Evolutionary conservation across 1,284 basidiomycete genomes (phyloP).

Genomic region (Cryptococcus floricola): DNA sequence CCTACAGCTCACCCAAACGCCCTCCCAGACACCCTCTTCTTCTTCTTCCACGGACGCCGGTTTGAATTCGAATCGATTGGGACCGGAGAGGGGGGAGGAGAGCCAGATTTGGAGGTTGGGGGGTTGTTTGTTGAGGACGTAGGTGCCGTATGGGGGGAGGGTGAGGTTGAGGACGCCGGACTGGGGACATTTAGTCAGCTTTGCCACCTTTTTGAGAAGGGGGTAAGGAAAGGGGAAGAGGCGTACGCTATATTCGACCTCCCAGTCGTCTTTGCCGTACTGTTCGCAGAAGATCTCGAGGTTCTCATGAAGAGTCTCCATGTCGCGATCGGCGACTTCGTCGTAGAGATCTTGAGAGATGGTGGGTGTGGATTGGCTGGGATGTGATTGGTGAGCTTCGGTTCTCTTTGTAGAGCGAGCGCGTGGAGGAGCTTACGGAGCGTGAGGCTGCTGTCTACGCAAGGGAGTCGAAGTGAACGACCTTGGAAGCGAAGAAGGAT

Average conservation of each 20-base stretch:
- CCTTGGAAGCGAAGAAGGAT: not conserved
- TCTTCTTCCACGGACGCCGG: not conserved
- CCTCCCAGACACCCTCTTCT: slow-evolving; percentile 5
- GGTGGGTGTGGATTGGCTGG: not conserved
- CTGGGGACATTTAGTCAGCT: slow-evolving; percentile 48
- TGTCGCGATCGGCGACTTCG: slow-evolving; percentile 68
- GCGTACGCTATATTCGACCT: slow-evolving; percentile 92
- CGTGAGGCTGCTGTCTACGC: not conserved
- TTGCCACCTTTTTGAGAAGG: not conserved
- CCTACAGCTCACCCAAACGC: slow-evolving; percentile 70
- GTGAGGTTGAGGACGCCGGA: slow-evolving; percentile 85
- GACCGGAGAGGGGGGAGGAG: slow-evolving; percentile 84
- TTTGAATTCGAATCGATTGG: slow-evolving; percentile 80
- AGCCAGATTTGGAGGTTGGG: slow-evolving; percentile 99
- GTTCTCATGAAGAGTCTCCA: slow-evolving; percentile 74
- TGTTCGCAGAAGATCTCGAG: slow-evolving; percentile 75
- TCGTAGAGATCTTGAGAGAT: slow-evolving; percentile 59
- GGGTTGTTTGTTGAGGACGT: slow-evolving; percentile 99
- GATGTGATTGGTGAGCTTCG: not conserved
- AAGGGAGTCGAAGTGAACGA: not conserved
- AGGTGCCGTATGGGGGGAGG: slow-evolving; percentile 82
- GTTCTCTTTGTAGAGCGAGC: no score
- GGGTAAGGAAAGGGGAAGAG: not conserved
- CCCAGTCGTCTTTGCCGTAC: slow-evolving; percentile 57
- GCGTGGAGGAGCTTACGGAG: not conserved